These are phyloP conservation scores for Sarcomyxa edulis DNA, from an alignment of 768 basidiomycete species.

Conservation along the genomic window DNA sequence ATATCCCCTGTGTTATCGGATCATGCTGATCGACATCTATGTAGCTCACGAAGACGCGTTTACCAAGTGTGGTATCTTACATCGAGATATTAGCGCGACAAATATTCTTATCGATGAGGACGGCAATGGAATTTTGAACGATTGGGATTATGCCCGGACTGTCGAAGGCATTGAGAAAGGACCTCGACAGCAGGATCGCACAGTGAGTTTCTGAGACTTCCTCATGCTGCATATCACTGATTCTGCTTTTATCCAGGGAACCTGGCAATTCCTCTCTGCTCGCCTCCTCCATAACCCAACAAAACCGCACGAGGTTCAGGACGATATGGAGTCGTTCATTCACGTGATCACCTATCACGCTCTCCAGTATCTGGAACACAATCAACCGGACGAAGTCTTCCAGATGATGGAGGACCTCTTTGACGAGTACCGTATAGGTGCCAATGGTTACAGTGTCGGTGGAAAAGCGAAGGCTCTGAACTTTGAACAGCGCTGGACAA, in stretches of 20 bases:
- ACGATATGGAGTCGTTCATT: slow-evolving; percentile 28
- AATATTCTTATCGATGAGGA: slow-evolving; percentile 4
- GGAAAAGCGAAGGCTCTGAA: too few relatives aligned
- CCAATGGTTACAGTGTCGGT: too few relatives aligned
- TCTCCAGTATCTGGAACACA: slow-evolving; percentile 11
- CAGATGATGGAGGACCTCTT: too few relatives aligned
- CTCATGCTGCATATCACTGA: neutral
- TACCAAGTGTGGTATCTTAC: slow-evolving; percentile 2
- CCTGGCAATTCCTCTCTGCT: slow-evolving; percentile 25
- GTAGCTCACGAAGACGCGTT: slow-evolving; percentile 8
- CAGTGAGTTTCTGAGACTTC: slow-evolving; percentile 7
- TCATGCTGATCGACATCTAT: too few relatives aligned
- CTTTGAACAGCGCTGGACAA: too few relatives aligned
- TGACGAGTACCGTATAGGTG: too few relatives aligned
- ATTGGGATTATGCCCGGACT: slow-evolving; percentile 6
- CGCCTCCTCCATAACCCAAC: slow-evolving; percentile 11
- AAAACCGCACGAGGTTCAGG: slow-evolving; percentile 16
- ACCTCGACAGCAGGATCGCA: slow-evolving; percentile 1
- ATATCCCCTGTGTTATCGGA: too few relatives aligned
- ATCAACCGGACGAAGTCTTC: neutral
- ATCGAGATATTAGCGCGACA: slow-evolving; percentile 7
- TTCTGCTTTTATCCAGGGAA: slow-evolving; percentile 23
- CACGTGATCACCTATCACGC: slow-evolving; percentile 14
- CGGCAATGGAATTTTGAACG: slow-evolving; percentile 5
- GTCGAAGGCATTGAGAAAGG: neutral